A percentile compares a stretch with the other conserved stretches of the same genome.
Conservation (phyloP, 768 basidiomycete genomes). For the Panaeolus cyanescens region DNA sequence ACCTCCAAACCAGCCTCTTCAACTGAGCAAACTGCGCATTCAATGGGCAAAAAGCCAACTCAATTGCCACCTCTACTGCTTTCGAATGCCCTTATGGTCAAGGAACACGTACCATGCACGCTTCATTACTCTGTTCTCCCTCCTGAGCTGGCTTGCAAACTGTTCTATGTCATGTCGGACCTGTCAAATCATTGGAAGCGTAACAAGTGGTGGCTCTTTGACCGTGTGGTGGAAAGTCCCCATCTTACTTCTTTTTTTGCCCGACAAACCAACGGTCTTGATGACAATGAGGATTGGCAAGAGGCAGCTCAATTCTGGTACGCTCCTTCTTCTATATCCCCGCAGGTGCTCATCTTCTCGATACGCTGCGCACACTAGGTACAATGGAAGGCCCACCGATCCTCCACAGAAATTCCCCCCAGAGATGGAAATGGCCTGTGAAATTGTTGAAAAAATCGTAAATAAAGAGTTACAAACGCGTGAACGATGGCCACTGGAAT, state of each 20-base stretch:
- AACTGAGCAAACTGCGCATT: conserved; percentile 53
- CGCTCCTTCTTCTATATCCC: conserved; percentile 3
- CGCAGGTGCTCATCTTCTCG: neutral
- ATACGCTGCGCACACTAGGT: conserved; percentile 46
- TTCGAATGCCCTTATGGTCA: conserved; percentile 61
- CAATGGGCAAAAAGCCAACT: conserved; percentile 31
- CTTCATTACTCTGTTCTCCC: conserved; percentile 71
- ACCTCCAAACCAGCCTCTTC: conserved; percentile 33
- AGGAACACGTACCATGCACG: conserved; percentile 74
- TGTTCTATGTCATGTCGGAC: conserved; percentile 75
- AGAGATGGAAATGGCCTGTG: conserved; percentile 80
- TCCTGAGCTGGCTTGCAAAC: conserved; percentile 69
- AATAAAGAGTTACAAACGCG: conserved; percentile 70
- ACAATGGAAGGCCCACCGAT: conserved; percentile 70
- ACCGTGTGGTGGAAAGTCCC: conserved; percentile 80
- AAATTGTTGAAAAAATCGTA: conserved; percentile 67
- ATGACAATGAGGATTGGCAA: conserved; percentile 56
- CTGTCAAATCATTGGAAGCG: conserved; percentile 63
- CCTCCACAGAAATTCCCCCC: conserved; percentile 59
- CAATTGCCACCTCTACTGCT: conserved; percentile 65
- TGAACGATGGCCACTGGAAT: conserved; percentile 65
- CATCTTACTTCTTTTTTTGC: conserved; percentile 82
- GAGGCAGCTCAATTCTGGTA: conserved; percentile 80
- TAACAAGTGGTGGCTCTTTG: conserved; percentile 87
- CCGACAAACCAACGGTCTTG: conserved; percentile 46